Base-by-base conservation (phyloP, 2,329 filamentous ascomycete species). In the Didymella lethalis region DNA sequence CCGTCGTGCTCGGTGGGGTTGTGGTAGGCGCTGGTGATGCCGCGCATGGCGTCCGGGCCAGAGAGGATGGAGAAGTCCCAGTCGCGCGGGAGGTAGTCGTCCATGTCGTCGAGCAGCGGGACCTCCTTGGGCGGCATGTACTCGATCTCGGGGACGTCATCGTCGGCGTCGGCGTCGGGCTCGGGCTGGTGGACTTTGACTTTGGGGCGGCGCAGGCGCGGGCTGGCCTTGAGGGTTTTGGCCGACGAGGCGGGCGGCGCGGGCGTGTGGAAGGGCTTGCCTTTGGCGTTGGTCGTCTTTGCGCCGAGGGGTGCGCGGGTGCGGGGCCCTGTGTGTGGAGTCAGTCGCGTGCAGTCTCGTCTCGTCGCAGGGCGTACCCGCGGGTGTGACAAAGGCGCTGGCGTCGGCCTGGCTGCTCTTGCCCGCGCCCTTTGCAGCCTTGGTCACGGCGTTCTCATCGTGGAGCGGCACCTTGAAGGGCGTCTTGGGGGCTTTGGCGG, bases 261-360 rank as follows among this genome's bases (percentile, higher is more conserved):
- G 7, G 86, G 86, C 4, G 88, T 88, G 63, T 90, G 88, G 65
- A 88, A 84, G 48, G 83, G 84, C 73, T 83, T 86, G 59, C 89
- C 85, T 81, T 96, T 98, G 53, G 91, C 92, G 77, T 99, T 99
- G 51, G 95, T 98, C 1, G 94, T 98, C 79, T 99, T 99, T 83
- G 92, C 90, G 32, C 94, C 94, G 47, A 99, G 81, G 12, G 92
- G 91, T 36, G 93, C 93, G 70, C 94, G 88, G 59, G 83, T 88
- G 59, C 88, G 87, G 49, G 88, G 84, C 55, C 84, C 87, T 89
- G 61, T 48, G 54, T 48, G 52, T 49, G 47, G 29, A 29, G 61
- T 65, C 32, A 57, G 57, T 49, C 12, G 34, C 20, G 34, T 31
- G 43, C 53, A 52, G 44, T 31, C 38, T 47, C n/a, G 14, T 20